Evolutionary conservation across 331 rosid species (phyloP), one percentile per base, ranked within the genome.

Genomic region (Spiraea crenata): DNA sequence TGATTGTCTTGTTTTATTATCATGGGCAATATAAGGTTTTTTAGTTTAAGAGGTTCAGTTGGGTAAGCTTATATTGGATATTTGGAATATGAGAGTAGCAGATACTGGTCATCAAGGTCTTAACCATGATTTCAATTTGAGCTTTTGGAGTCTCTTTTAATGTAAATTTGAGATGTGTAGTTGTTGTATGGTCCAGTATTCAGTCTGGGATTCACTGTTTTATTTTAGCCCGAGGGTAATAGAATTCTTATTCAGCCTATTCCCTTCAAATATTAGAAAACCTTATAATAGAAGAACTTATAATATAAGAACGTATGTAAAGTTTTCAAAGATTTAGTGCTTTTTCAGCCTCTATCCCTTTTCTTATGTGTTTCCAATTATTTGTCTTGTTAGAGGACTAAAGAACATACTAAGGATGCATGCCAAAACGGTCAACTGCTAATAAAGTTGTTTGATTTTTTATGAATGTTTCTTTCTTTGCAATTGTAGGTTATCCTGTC

Each of bases 361-460:
- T 72, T 52, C 55, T 70, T 41, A 61, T 57, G 7, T 58, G 15
- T 62, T 31, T 80, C 63, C 19, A 77, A 59, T 9, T 40, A 46
- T 47, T 67, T 78, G 65, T 71, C 73, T 82, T 71, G 57, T 74
- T 81, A 95, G 99, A 90, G 99, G 96, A 16, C 96, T 95, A 34
- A 87, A 54, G 74, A 91, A 95, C 85, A 91, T 95, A 68, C 52
- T 91, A 77, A 90, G 89, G 86, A 50, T 95, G 78, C 93, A 95
- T 84, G 77, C 91, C 74, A 91, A 88, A 86, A 88, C 75, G 90
- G 79, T 80, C 78, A 85, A 91, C 78, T 82, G 90, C 78, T 83
- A 92, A 59, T 93, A 88, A 82, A 25, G 7, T 57, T 2, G n/a
- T 57, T 57, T 13, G 14, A 57, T 5, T 42, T n/a, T 57, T 57